Base-by-base conservation (phyloP, 768 basidiomycete species). In the Mycena rosella region DNA sequence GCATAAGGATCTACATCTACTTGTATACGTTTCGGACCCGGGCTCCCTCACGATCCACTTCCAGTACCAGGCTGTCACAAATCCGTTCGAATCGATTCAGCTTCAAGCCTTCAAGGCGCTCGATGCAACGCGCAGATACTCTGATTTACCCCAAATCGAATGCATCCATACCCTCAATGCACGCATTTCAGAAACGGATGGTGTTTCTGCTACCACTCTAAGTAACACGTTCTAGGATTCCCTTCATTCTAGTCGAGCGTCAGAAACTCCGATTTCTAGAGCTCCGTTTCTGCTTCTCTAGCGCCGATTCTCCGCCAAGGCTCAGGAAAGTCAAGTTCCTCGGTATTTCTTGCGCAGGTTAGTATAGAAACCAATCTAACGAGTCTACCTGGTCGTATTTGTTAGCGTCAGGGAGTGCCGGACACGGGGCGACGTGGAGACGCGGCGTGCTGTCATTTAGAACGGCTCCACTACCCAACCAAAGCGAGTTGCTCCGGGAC, bases 401-500 rank as follows among this genome's bases (percentile, higher is more conserved):
- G 42, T 44, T 44, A n/a, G 58, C 32, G 40, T 73, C 2, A 78
- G 73, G 0, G 72, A 40, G 38, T 40, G 17, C 38, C 71, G 58
- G 40, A 74, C 22, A 3, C 66, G 70, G 11, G 70, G n/a, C 73
- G 54, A 76, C 59, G 36, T 54, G 71, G 48, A n/a, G 7, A 40
- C 38, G 17, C 17, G 0, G 58, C 8, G 70, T 34, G 32, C 32
- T 17, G 20, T 78, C 72, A 38, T 45, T 59, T 18, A 54, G 44
- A 17, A 56, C 47, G 45, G 71, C 66, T 17, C 29, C 58, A n/a
- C 18, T 2, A 18, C 72, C 77, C 20, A 78, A 15, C 75, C 75
- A 79, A 6, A 76, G n/a, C n/a, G n/a, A n/a, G n/a, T n/a, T n/a
- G n/a, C n/a, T n/a, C n/a, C n/a, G n/a, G n/a, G n/a, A n/a, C n/a